A percentile compares a stretch with the other conserved stretches of the same genome.
phyloP scores from a whole-genome alignment of 768 basidiomycete species.

The Gautieria morchelliformis region DNA sequence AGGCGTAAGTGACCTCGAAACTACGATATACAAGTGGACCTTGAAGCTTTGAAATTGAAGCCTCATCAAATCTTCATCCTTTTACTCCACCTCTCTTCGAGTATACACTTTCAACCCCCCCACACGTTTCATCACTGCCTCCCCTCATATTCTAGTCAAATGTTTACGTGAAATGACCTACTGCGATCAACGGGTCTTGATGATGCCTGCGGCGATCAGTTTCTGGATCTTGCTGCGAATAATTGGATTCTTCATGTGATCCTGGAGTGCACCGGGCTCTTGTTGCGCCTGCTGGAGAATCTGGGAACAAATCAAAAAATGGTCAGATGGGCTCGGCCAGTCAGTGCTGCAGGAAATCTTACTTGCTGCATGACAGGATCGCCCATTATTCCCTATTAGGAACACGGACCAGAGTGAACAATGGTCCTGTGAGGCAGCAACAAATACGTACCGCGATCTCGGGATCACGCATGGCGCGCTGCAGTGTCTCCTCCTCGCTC shows the following conservation, averaged over 20 bases:
- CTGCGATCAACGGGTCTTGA: conserved; percentile 65
- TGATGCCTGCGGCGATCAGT: conserved; percentile 87
- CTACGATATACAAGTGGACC: too few species aligned
- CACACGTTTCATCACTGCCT: too few species aligned
- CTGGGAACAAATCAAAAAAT: conserved; percentile 9
- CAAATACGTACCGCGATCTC: conserved; percentile 72
- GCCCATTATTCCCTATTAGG: conserved; percentile 61
- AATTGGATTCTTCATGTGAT: conserved; percentile 91
- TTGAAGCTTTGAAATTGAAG: too few species aligned
- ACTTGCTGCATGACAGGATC: conserved; percentile 85
- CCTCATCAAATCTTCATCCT: too few species aligned
- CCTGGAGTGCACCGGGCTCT: conserved; percentile 81
- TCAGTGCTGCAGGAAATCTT: not conserved
- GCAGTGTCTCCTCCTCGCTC: conserved; percentile 85
- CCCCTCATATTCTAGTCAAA: too few species aligned
- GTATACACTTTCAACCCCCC: too few species aligned
- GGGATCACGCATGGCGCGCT: conserved; percentile 95
- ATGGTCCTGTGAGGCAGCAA: not conserved
- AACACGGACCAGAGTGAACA: not conserved
- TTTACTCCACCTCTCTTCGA: too few species aligned
- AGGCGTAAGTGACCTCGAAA: too few species aligned
- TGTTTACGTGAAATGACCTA: too few species aligned
- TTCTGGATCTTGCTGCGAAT: conserved; percentile 80
- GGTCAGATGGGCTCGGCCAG: not conserved
- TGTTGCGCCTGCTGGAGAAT: conserved; percentile 91